These are phyloP conservation scores for Globisporangium rhizosaccharum DNA, from an alignment of 352 stramenopile species.

Conservation along the genomic window DNA sequence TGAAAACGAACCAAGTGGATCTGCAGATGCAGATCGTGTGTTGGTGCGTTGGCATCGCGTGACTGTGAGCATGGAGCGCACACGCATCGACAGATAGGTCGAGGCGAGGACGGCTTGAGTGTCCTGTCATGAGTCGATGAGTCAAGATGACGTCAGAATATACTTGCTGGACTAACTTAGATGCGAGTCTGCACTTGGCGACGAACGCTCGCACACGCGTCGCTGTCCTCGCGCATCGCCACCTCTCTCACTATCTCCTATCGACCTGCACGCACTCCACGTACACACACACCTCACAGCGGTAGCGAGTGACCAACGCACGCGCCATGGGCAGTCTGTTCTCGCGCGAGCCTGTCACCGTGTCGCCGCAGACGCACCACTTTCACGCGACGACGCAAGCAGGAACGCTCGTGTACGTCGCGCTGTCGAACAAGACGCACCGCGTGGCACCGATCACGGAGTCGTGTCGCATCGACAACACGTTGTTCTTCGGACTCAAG, in stretches of 20 bases:
- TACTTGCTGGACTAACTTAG: too few species aligned
- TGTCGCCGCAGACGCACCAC: slow-evolving; percentile 56
- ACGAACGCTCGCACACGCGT: not conserved
- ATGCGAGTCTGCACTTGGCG: too few species aligned
- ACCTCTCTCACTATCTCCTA: not conserved
- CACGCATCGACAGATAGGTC: too few species aligned
- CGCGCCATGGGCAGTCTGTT: slow-evolving; percentile 39
- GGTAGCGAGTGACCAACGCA: not conserved
- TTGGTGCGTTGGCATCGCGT: too few species aligned
- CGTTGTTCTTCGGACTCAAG: slow-evolving; percentile 63
- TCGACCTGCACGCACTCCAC: not conserved
- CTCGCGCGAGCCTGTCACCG: slow-evolving; percentile 46
- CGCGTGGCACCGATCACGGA: slow-evolving; percentile 47
- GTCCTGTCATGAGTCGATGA: too few species aligned
- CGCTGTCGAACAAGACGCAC: slow-evolving; percentile 62
- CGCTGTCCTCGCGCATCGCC: too few species aligned
- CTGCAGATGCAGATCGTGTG: too few species aligned
- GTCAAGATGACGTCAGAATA: too few species aligned
- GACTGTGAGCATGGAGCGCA: too few species aligned
- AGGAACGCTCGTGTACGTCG: slow-evolving; percentile 67
- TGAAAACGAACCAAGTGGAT: too few species aligned
- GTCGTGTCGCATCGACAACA: slow-evolving; percentile 47
- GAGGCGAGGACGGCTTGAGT: too few species aligned
- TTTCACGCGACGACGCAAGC: slow-evolving; percentile 61
- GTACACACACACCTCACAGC: not conserved